Percentiles rank a stretch among this genome's conserved stretches.
Conservation (phyloP, 176 grass and related monocot species). For the Panicum miliaceum region DNA sequence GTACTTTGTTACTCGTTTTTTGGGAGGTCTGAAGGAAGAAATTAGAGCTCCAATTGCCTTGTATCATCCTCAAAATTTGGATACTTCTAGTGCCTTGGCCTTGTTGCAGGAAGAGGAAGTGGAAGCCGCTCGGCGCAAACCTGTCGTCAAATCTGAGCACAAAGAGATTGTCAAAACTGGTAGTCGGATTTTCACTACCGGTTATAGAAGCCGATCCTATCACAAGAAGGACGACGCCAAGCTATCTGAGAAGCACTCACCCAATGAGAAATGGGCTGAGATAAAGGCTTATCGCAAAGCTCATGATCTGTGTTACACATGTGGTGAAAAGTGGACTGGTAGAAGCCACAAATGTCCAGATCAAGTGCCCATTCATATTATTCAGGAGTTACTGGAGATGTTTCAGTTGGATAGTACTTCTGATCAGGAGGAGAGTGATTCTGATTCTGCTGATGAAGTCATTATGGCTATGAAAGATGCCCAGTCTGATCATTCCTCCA, state of each 20-base stretch:
- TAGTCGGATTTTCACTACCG: not conserved
- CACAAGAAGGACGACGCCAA: not conserved
- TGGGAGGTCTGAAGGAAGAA: not conserved
- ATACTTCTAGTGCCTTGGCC: not conserved
- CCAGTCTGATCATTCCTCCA: too few species aligned
- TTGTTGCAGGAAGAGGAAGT: not conserved
- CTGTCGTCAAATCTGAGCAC: fast-evolving
- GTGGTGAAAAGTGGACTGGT: not conserved
- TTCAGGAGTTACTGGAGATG: not conserved
- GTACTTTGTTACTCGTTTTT: not conserved
- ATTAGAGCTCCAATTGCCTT: not conserved
- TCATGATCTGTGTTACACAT: not conserved
- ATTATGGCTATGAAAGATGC: too few species aligned
- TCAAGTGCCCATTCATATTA: not conserved
- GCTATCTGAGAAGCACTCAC: fast-evolving
- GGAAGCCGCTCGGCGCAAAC: not conserved
- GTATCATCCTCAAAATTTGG: not conserved
- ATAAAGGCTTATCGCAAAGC: not conserved
- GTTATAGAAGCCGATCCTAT: not conserved
- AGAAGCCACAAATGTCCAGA: not conserved
- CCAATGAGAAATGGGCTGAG: not conserved
- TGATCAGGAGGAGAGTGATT: too few species aligned
- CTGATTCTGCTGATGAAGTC: too few species aligned
- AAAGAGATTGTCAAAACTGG: too few species aligned
- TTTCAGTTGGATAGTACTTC: too few species aligned